These are phyloP conservation scores for Schrenkiella parvula DNA, from an alignment of 345 rosid species.

Conservation along the genomic window DNA sequence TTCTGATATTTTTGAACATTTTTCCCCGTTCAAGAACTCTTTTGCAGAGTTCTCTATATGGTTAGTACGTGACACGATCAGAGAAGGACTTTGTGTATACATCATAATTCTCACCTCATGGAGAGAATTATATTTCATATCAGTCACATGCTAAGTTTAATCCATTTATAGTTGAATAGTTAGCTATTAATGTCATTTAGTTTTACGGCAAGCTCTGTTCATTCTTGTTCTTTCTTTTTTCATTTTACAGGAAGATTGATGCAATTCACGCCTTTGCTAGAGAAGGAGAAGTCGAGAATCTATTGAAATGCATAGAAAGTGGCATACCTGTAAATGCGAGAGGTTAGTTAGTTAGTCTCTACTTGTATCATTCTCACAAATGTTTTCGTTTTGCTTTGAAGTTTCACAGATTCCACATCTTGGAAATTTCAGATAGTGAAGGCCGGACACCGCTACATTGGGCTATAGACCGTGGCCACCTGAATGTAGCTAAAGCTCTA, in stretches of 20 bases:
- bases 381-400: neutral
- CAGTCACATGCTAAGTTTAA: neutral
- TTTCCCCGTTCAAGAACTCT: neutral
- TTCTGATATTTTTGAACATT: neutral
- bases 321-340: slow-evolving; percentile 65
- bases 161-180: neutral
- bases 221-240: neutral
- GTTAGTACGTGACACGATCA: neutral
- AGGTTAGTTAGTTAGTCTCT: slow-evolving; percentile 52
- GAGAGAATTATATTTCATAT: neutral
- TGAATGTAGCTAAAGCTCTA: slow-evolving; percentile 49
- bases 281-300: slow-evolving; percentile 78
- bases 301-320: slow-evolving; percentile 61
- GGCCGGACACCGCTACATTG: slow-evolving; percentile 90
- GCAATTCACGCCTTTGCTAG: slow-evolving; percentile 88
- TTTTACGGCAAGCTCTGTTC: neutral
- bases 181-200: neutral
- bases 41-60: neutral
- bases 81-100: neutral
- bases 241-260: slow-evolving; percentile 66
- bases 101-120: neutral
- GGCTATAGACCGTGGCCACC: slow-evolving; percentile 93
- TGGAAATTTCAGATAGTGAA: slow-evolving; percentile 66
- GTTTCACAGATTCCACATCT: neutral
- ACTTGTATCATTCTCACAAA: neutral